Percentiles rank a stretch among this genome's conserved stretches.
These are phyloP conservation scores for Ormosia emarginata DNA, from an alignment of 306 rosid species.

Conservation along the genomic window DNA sequence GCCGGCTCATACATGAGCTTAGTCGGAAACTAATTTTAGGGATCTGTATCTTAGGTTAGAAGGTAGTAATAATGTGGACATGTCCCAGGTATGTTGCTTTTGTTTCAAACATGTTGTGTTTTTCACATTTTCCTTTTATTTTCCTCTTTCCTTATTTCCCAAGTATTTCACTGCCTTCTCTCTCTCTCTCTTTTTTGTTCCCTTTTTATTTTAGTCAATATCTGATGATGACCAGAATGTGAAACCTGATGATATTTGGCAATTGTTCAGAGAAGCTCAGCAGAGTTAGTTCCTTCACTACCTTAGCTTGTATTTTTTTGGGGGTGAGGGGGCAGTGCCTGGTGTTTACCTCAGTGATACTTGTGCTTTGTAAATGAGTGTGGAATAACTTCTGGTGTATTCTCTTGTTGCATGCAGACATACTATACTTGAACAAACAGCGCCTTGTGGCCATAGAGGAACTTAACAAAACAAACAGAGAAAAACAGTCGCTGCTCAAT, in stretches of 20 bases:
- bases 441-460: constrained; percentile 64
- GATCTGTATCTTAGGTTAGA: constrained; percentile 43
- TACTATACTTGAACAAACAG: constrained; percentile 60
- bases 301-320: background rate
- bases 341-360: background rate
- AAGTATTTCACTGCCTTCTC: background rate
- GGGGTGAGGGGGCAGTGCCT: background rate
- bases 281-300: constrained; percentile 52
- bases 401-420: constrained; percentile 43
- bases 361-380: background rate
- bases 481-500: constrained; percentile 46
- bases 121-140: background rate
- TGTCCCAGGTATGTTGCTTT: constrained; percentile 41
- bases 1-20: background rate
- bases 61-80: constrained; percentile 38
- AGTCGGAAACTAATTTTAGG: background rate
- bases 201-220: constrained; percentile 29
- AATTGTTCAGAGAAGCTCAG: constrained; percentile 79
- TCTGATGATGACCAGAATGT: constrained; percentile 32
- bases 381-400: constrained; percentile 4
- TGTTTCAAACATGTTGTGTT: background rate
- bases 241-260: constrained; percentile 51
- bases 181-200: background rate
- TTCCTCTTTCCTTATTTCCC: background rate
- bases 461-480: constrained; percentile 47